Conservation (phyloP, 495 filamentous ascomycete species). For the Lophiotrema nucula region DNA sequence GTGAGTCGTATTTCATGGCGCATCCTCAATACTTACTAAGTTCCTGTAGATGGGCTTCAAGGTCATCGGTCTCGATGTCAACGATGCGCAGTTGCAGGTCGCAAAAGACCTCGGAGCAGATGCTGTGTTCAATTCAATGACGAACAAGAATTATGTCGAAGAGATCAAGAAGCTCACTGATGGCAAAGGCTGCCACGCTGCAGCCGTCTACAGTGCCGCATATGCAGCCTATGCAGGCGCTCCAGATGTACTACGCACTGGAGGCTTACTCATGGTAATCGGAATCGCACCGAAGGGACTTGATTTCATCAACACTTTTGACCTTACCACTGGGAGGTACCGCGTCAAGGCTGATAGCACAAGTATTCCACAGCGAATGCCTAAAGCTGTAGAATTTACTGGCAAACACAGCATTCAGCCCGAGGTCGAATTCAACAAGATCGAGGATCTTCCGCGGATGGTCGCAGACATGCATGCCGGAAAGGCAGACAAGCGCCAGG, state of each 20-base stretch:
- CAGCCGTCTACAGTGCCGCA: slow-evolving; percentile 42
- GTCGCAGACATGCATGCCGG: slow-evolving; percentile 36
- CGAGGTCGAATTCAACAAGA: slow-evolving; percentile 39
- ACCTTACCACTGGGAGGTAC: slow-evolving; percentile 35
- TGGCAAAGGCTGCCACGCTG: slow-evolving; percentile 41
- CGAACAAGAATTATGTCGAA: slow-evolving; percentile 39
- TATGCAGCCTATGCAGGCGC: slow-evolving; percentile 38
- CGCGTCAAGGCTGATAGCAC: slow-evolving; percentile 39
- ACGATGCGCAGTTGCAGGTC: slow-evolving; percentile 37
- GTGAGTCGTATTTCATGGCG: background rate
- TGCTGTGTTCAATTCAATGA: slow-evolving; percentile 42
- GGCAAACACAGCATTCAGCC: slow-evolving; percentile 43
- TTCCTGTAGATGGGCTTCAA: slow-evolving; percentile 33
- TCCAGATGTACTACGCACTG: slow-evolving; percentile 29
- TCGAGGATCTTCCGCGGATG: slow-evolving; percentile 42
- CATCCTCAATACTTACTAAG: background rate
- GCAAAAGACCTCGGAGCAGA: slow-evolving; percentile 36
- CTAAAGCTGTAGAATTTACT: slow-evolving; percentile 43
- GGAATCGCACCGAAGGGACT: slow-evolving; percentile 42
- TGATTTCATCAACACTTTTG: slow-evolving; percentile 34
- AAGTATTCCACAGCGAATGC: slow-evolving; percentile 42
- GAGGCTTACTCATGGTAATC: slow-evolving; percentile 46
- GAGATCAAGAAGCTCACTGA: slow-evolving; percentile 40
- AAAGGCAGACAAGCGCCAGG: slow-evolving; percentile 36
- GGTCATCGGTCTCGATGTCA: slow-evolving; percentile 37